Conservation (phyloP, 345 rosid genomes). For the Arabidopsis arenosa region DNA sequence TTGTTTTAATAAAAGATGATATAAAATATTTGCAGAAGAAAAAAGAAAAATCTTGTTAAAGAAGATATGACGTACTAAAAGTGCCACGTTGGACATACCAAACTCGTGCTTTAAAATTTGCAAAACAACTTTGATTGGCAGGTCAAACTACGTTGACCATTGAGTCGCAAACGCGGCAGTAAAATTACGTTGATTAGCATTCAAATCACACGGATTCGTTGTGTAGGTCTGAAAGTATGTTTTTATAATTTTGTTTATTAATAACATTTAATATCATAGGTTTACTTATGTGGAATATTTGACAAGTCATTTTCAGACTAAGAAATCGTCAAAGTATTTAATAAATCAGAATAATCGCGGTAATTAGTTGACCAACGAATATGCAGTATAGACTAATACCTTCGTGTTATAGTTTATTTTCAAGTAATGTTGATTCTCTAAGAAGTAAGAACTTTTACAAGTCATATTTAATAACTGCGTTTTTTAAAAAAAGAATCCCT, state of each 20-base stretch:
- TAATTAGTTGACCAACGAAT: not conserved
- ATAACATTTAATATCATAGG: not conserved
- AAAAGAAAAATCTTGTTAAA: not conserved
- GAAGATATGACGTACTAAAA: conserved; percentile 1
- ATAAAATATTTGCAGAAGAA: not conserved
- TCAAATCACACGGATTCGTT: not conserved
- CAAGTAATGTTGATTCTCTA: not conserved
- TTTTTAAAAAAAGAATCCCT: no score
- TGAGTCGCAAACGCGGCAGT: conserved; percentile 20
- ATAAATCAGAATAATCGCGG: not conserved
- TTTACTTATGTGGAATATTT: not conserved
- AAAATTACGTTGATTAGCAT: not conserved
- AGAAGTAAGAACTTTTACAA: no score
- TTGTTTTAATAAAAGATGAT: no score
- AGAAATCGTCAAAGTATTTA: not conserved
- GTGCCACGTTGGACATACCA: conserved; percentile 21
- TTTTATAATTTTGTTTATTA: not conserved
- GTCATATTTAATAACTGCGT: no score
- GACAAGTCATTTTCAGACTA: not conserved
- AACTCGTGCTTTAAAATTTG: conserved; percentile 28
- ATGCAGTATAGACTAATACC: not conserved
- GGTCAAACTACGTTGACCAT: conserved; percentile 10
- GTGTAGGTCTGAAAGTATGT: not conserved
- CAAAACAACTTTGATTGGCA: not conserved
- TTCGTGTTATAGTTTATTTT: not conserved